phyloP scores from a whole-genome alignment of 306 rosid species.

The Glycine soja region DNA sequence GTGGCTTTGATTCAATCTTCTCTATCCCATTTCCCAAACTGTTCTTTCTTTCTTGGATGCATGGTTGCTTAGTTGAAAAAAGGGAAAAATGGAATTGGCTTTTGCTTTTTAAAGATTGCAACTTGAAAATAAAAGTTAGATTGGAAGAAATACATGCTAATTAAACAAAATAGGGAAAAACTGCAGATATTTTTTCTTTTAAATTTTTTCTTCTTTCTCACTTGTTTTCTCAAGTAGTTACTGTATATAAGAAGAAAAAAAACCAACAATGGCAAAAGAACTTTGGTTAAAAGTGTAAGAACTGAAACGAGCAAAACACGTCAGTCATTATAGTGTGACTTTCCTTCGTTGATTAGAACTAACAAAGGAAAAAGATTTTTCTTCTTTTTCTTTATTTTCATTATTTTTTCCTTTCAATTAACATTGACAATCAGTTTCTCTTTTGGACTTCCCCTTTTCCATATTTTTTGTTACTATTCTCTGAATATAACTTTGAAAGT shows the following conservation, averaged over 20 bases:
- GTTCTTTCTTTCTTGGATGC: conserved; percentile 40
- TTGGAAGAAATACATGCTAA: not conserved
- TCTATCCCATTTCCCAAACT: conserved; percentile 33
- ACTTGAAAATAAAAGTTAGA: conserved; percentile 17
- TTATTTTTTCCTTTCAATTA: not conserved
- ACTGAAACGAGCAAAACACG: conserved; percentile 39
- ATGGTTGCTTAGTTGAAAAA: conserved; percentile 23
- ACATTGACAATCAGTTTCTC: conserved; percentile 26
- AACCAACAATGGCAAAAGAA: conserved; percentile 30
- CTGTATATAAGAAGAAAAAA: conserved; percentile 11
- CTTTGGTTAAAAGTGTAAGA: conserved; percentile 45
- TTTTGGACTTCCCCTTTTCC: conserved; percentile 33
- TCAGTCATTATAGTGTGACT: conserved; percentile 45
- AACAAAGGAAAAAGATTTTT: conserved; percentile 40
- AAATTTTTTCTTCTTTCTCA: not conserved
- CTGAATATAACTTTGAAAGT: conserved; percentile 42
- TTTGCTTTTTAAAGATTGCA: conserved; percentile 43
- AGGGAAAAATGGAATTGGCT: conserved; percentile 33
- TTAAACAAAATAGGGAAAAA: conserved; percentile 40
- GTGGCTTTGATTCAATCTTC: conserved; percentile 38
- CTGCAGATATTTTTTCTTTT: not conserved
- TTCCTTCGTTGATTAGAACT: conserved; percentile 47
- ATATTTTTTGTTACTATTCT: conserved; percentile 34
- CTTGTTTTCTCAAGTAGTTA: conserved; percentile 37
- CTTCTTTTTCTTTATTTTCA: conserved; percentile 1